Base-by-base conservation (phyloP, 306 rosid genomes). In the Herpetospermum pedunculosum region DNA sequence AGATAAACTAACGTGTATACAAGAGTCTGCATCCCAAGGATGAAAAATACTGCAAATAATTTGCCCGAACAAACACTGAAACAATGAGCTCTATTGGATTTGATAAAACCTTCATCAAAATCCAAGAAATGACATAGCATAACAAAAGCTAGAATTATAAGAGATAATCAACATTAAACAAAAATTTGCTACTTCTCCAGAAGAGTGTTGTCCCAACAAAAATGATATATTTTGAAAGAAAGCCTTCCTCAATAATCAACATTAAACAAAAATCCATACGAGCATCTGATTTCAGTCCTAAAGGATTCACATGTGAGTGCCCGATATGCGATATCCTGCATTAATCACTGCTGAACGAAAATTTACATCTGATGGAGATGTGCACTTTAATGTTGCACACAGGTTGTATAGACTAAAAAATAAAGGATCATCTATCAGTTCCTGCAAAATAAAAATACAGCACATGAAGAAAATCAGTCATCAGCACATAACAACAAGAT, bases 291-390 rank as follows among this genome's bases (percentile, higher is more conserved):
- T 94, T 94, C 76, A 94, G 87, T 72, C 97, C 97, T 78, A 94
- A 38, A 15, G 99, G 97, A 81, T 90, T 87, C 37, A 94, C 97
- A 79, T 94, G n/a, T n/a, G 99, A 64, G 99, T 89, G 80, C 97
- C 97, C 4, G 99, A 94, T 58, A 94, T 91, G 69, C 84, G 89
- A 75, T 87, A 91, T 71, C 99, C 99, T 6, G 97, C 99, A 79
- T 94, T 91, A 81, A 91, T 85, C 71, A 91, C 97, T 13, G 99
- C 99, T 15, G 99, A 94, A 59, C 95, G 89, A 81, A 94, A 94
- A 26, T 88, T 84, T 58, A 89, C 89, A 28, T 96, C 96, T 0
- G 97, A 88, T 14, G 99, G 99, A 82, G 99, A 94, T 59, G 99
- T 94, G 86, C 99, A 94, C 82, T 94, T 94, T 12, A 94, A 91